phyloP scores from a whole-genome alignment of 306 rosid species.

The Mimosa pudica region DNA sequence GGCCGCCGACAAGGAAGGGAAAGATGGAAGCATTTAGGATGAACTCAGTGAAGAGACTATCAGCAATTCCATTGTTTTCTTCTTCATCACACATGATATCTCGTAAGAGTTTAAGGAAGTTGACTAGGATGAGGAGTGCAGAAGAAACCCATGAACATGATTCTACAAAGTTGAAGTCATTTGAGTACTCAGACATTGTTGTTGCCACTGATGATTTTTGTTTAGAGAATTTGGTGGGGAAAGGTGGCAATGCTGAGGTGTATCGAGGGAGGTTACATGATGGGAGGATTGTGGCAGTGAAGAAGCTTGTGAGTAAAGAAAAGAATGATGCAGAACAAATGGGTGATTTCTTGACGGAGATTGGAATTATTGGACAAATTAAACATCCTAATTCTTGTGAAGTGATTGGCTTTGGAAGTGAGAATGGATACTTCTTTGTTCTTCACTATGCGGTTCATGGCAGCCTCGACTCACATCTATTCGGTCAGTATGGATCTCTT shows the following conservation, averaged over 20 bases:
- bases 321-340: slow-evolving; percentile 54
- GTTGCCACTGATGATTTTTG: slow-evolving; percentile 50
- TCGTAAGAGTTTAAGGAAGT: slow-evolving; percentile 48
- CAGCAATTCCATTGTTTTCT: slow-evolving; percentile 57
- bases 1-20: slow-evolving; percentile 38
- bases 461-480: slow-evolving; percentile 73
- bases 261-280: slow-evolving; percentile 60
- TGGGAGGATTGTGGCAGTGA: slow-evolving; percentile 72
- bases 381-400: slow-evolving; percentile 69
- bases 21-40: slow-evolving; percentile 59
- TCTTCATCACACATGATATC: slow-evolving; percentile 53
- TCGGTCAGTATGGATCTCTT: slow-evolving; percentile 41
- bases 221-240: slow-evolving; percentile 64
- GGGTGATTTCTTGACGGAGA: slow-evolving; percentile 76
- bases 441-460: slow-evolving; percentile 67
- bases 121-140: slow-evolving; percentile 52
- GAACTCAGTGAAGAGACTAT: slow-evolving; percentile 56
- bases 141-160: slow-evolving; percentile 37
- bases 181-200: slow-evolving; percentile 52
- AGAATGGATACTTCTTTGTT: slow-evolving; percentile 67
- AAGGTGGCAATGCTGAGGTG: slow-evolving; percentile 92
- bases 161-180: slow-evolving; percentile 64
- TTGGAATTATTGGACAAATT: slow-evolving; percentile 84
- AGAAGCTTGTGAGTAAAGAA: slow-evolving; percentile 60
- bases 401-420: slow-evolving; percentile 71